Evolutionary conservation across 2,329 filamentous ascomycete genomes (phyloP).

Genomic region (Aspergillus sp.): DNA sequence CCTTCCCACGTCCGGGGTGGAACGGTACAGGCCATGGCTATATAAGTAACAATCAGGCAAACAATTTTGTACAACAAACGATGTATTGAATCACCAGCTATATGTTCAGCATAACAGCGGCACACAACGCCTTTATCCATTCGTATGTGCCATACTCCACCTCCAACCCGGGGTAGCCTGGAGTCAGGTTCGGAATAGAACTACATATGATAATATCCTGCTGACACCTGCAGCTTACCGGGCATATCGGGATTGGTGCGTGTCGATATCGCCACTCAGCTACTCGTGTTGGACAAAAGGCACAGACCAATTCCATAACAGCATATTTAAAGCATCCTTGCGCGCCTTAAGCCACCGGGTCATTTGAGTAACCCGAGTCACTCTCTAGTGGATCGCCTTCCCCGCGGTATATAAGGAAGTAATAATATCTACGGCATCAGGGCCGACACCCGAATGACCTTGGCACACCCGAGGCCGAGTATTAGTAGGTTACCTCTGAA

Average conservation of each 20-base stretch:
- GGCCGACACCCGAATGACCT: no score
- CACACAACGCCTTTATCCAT: neutral
- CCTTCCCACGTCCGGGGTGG: neutral
- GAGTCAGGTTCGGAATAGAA: neutral
- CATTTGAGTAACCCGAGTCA: no score
- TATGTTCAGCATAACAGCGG: neutral
- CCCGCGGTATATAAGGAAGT: no score
- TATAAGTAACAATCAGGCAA: no score
- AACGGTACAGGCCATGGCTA: neutral
- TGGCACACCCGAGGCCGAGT: no score
- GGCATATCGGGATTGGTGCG: neutral
- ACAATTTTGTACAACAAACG: neutral
- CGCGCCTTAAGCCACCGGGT: no score
- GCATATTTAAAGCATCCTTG: no score
- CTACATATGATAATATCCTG: neutral
- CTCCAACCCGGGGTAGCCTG: neutral
- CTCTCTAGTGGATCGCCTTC: no score
- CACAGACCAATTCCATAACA: neutral
- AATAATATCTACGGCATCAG: no score
- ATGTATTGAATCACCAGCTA: neutral
- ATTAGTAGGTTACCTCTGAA: no score
- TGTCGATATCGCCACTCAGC: neutral
- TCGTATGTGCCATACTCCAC: neutral
- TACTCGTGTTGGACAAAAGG: neutral
- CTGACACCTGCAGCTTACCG: neutral